These are phyloP conservation scores for Xylaria longipes DNA, from an alignment of 495 filamentous ascomycete genomes.

Conservation along the genomic window DNA sequence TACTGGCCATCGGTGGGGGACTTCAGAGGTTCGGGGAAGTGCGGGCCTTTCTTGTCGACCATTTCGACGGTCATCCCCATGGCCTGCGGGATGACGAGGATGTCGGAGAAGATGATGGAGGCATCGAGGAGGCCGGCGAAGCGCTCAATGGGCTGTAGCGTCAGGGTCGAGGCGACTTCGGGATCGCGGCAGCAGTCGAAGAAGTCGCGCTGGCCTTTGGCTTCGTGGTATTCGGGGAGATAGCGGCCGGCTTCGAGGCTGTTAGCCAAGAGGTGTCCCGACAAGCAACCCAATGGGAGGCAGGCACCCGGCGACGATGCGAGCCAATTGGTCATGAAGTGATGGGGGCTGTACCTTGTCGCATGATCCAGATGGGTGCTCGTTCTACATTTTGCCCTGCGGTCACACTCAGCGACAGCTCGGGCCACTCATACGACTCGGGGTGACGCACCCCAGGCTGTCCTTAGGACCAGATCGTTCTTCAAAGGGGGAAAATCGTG, in stretches of 20 bases:
- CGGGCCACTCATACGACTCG: conserved; percentile 32
- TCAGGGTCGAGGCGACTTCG: conserved; percentile 89
- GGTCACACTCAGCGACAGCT: conserved; percentile 29
- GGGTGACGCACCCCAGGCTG: conserved; percentile 74
- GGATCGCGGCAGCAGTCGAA: conserved; percentile 95
- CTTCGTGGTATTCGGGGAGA: conserved; percentile 96
- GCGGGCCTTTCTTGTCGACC: conserved; percentile 93
- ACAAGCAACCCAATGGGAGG: background rate
- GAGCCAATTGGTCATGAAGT: background rate
- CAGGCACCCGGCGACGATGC: background rate
- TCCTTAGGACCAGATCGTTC: conserved; percentile 89
- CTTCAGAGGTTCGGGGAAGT: conserved; percentile 84
- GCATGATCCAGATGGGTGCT: conserved; percentile 98
- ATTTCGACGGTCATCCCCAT: conserved; percentile 98
- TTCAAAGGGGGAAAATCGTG: conserved; percentile 77
- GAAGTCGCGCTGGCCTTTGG: conserved; percentile 88
- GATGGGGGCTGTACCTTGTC: conserved; percentile 71
- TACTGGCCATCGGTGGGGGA: conserved; percentile 83
- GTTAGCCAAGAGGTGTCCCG: conserved; percentile 18
- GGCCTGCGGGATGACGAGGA: conserved; percentile 95
- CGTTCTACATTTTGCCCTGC: conserved; percentile 87
- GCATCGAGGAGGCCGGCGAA: conserved; percentile 91
- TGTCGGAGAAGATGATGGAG: conserved; percentile 98
- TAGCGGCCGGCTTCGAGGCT: conserved; percentile 81
- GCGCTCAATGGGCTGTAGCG: conserved; percentile 91